A percentile compares a stretch with the other conserved stretches of the same genome.
Evolutionary conservation across 352 stramenopile genomes (phyloP).

Genomic region (Bremia lactucae): DNA sequence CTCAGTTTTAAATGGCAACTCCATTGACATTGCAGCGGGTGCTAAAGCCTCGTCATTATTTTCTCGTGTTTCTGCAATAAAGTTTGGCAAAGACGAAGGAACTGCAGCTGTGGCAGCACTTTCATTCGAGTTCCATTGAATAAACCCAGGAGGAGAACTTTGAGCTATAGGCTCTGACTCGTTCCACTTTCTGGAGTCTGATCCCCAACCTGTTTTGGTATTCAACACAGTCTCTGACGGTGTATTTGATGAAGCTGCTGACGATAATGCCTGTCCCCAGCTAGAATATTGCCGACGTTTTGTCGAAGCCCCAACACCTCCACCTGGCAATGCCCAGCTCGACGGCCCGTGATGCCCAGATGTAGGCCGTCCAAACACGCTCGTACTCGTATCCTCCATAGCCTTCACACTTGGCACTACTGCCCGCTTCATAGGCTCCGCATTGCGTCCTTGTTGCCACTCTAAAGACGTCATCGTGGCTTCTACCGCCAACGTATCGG

Average conservation of each 20-base stretch:
- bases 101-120: background rate
- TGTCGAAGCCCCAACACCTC: background rate
- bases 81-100: background rate
- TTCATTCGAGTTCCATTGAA: conserved; percentile 5
- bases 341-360: conserved; percentile 2
- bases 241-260: conserved; percentile 22
- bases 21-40: conserved; percentile 3
- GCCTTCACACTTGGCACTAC: conserved; percentile 22
- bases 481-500: conserved; percentile 30
- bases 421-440: conserved; percentile 27
- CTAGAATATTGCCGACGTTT: conserved; percentile 18
- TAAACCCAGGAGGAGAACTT: background rate
- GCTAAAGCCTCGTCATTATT: conserved; percentile 6
- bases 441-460: conserved; percentile 35
- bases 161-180: conserved; percentile 13
- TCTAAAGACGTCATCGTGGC: conserved; percentile 30
- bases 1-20: background rate
- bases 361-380: conserved; percentile 26
- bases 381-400: conserved; percentile 9
- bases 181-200: conserved; percentile 26
- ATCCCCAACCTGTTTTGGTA: conserved; percentile 21
- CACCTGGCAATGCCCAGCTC: conserved; percentile 10
- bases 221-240: conserved; percentile 16
- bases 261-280: conserved; percentile 19
- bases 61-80: conserved; percentile 1